A percentile compares a stretch with the other conserved stretches of the same genome.
phyloP scores from a whole-genome alignment of 805 yeast genomes.

The Wilhelminamyces savonicus region DNA sequence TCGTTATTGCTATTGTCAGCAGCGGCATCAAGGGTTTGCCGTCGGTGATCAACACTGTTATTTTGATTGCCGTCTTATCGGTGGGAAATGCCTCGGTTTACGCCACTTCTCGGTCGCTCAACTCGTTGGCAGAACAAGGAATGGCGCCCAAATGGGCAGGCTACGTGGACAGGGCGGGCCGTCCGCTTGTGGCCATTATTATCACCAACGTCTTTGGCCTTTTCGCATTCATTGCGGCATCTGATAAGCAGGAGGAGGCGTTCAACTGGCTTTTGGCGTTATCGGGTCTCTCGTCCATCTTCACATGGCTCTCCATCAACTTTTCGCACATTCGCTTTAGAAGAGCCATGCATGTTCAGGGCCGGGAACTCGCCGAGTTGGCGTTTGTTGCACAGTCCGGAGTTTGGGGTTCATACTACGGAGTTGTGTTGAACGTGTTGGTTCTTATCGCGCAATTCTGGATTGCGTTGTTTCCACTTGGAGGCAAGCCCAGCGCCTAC shows the following conservation, averaged over 20 bases:
- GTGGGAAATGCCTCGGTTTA: conserved; percentile 69
- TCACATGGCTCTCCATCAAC: conserved; percentile 24
- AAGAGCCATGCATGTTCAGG: conserved; percentile 15
- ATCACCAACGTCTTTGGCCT: conserved; percentile 51
- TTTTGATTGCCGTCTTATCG: conserved; percentile 59
- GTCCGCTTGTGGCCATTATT: conserved; percentile 56
- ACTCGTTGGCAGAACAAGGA: conserved; percentile 58
- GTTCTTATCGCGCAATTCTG: conserved; percentile 58
- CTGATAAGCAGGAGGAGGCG: conserved; percentile 13
- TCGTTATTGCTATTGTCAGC: conserved; percentile 61
- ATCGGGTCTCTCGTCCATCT: conserved; percentile 19
- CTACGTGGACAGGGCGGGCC: conserved; percentile 60
- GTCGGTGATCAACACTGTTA: conserved; percentile 61
- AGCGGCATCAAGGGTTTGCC: conserved; percentile 65
- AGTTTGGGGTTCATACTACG: conserved; percentile 47
- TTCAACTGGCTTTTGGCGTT: conserved; percentile 22
- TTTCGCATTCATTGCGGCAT: conserved; percentile 53
- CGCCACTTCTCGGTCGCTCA: conserved; percentile 61
- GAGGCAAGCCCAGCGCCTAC: conserved; percentile 24
- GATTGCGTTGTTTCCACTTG: conserved; percentile 59
- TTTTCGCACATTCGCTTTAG: conserved; percentile 20
- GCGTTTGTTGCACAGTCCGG: conserved; percentile 51
- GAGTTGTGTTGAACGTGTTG: conserved; percentile 41
- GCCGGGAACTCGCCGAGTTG: conserved; percentile 33
- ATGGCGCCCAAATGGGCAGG: conserved; percentile 53